Conservation (phyloP, 352 stramenopile species). For the Blastocystis sp. region DNA sequence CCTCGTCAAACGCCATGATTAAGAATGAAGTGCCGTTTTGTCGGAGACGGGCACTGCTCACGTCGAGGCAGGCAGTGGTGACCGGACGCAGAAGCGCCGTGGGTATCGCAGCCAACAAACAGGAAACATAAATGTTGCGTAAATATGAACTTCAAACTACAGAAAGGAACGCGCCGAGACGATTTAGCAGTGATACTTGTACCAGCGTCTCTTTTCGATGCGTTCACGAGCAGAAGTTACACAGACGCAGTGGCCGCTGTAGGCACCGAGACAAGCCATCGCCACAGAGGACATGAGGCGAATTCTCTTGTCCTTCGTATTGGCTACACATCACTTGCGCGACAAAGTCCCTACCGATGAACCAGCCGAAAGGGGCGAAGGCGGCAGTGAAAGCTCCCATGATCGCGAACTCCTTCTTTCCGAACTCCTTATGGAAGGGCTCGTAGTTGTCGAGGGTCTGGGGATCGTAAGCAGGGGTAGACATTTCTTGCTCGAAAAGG, state of each 20-base stretch:
- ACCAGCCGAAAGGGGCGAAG: slow-evolving; percentile 64
- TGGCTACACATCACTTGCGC: background rate
- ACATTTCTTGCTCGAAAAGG: slow-evolving; percentile 38
- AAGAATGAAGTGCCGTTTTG: too few relatives aligned
- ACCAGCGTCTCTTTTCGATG: slow-evolving; percentile 68
- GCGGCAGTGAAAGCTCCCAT: slow-evolving; percentile 3
- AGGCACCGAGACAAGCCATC: slow-evolving; percentile 35
- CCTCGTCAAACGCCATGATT: background rate
- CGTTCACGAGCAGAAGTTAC: slow-evolving; percentile 61
- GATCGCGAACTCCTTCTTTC: background rate
- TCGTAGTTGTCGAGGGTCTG: slow-evolving; percentile 69
- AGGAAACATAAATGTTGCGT: background rate
- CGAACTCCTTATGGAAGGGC: slow-evolving; percentile 66
- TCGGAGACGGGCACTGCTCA: too few relatives aligned
- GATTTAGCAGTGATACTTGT: slow-evolving; percentile 66
- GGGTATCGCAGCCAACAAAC: slow-evolving; percentile 45
- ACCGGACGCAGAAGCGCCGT: too few relatives aligned
- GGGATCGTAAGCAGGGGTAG: slow-evolving; percentile 36
- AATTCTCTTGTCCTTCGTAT: slow-evolving; percentile 10
- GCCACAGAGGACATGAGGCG: slow-evolving; percentile 1
- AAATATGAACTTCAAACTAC: slow-evolving; percentile 53
- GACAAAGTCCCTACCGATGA: slow-evolving; percentile 45
- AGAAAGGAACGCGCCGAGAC: background rate
- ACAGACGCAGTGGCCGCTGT: slow-evolving; percentile 51
- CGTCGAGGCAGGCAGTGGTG: too few relatives aligned